Evolutionary conservation across 2,329 filamentous ascomycete species (phyloP).

Genomic region (Diplocarpon mali): DNA sequence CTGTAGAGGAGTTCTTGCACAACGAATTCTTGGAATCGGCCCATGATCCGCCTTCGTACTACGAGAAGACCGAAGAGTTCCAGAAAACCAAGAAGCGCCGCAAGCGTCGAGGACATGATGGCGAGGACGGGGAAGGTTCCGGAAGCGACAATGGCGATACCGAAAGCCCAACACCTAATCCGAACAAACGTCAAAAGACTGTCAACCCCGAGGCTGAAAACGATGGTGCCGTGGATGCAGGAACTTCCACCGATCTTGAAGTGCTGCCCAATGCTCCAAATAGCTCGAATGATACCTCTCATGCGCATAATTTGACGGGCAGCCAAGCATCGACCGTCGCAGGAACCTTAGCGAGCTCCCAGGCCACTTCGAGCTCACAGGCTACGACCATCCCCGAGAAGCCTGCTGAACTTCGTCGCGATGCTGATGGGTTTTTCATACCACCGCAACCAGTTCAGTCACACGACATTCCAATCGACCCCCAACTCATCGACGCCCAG

Average conservation of each 20-base stretch:
- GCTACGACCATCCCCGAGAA: conserved; percentile 3
- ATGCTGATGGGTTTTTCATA: conserved; percentile 60
- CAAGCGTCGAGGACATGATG: conserved; percentile 12
- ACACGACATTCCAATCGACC: conserved; percentile 9
- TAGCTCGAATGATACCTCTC: neutral
- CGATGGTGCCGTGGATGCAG: neutral
- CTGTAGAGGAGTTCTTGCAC: conserved; percentile 74
- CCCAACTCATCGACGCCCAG: conserved; percentile 12
- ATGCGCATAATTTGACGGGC: neutral
- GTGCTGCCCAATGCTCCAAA: too few species aligned
- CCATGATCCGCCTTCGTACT: conserved; percentile 77
- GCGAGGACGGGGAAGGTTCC: conserved; percentile 17
- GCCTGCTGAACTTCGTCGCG: conserved; percentile 35
- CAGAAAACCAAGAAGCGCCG: conserved; percentile 37
- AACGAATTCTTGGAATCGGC: conserved; percentile 60
- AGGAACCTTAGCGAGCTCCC: neutral
- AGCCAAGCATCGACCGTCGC: neutral
- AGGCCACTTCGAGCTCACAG: neutral
- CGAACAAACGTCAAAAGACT: conserved; percentile 20
- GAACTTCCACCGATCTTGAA: too few species aligned
- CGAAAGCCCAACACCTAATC: conserved; percentile 1
- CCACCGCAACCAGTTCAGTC: conserved; percentile 35
- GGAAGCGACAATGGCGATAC: conserved; percentile 6
- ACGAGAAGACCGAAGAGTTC: conserved; percentile 51
- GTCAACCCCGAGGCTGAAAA: neutral